phyloP scores from a whole-genome alignment of 1,284 basidiomycete genomes.

The Leucoagaricus sp. region DNA sequence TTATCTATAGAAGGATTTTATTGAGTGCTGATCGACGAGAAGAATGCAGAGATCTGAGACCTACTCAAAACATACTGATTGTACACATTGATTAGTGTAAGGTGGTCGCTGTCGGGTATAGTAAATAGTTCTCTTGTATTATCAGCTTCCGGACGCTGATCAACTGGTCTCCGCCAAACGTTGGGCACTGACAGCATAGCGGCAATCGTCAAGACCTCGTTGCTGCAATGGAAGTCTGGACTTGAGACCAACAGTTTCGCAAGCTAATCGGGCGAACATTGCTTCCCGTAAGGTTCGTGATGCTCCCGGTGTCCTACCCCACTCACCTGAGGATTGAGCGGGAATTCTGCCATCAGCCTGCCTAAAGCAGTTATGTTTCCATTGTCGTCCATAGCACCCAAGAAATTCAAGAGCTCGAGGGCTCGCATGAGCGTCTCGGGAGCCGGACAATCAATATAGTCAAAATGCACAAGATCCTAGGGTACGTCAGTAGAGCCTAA shows the following conservation, averaged over 20 bases:
- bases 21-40: background rate
- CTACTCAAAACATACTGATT: slow-evolving; percentile 88
- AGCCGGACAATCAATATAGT: slow-evolving; percentile 96
- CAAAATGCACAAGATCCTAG: slow-evolving; percentile 88
- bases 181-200: slow-evolving; percentile 98
- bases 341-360: slow-evolving; percentile 96
- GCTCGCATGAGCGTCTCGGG: slow-evolving; percentile 99
- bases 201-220: slow-evolving; percentile 94
- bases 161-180: slow-evolving; percentile 90
- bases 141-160: slow-evolving; percentile 88
- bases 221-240: slow-evolving; percentile 94
- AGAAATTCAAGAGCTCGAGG: slow-evolving; percentile 91
- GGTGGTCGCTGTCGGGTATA: slow-evolving; percentile 94
- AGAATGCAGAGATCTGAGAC: too few relatives aligned
- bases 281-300: background rate
- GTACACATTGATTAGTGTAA: slow-evolving; percentile 95
- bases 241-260: slow-evolving; percentile 95
- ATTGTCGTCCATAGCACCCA: slow-evolving; percentile 93
- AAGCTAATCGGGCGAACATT: slow-evolving; percentile 45
- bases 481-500: background rate
- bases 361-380: slow-evolving; percentile 90
- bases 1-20: slow-evolving; percentile 50
- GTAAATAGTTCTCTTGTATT: slow-evolving; percentile 88
- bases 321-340: slow-evolving; percentile 89
- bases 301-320: too few relatives aligned